Percentiles rank a stretch among this genome's conserved stretches.
These are phyloP conservation scores for Saccharomycopsis sp. DNA, from an alignment of 805 yeast genomes.

Conservation along the genomic window DNA sequence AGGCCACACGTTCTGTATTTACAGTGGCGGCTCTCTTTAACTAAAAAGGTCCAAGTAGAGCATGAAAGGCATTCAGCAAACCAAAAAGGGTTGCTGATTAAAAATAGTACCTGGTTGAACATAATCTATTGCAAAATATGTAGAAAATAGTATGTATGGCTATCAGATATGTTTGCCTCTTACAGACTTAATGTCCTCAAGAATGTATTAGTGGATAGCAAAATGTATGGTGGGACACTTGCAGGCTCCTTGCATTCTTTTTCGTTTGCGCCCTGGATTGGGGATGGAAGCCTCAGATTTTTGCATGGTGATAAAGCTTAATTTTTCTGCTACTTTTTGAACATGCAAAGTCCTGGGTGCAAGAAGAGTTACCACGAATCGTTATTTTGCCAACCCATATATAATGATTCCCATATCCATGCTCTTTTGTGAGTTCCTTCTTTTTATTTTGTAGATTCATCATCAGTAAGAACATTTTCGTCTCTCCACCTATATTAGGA, in stretches of 20 bases:
- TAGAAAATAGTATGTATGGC: too few species aligned
- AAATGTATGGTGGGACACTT: not conserved
- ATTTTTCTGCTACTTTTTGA: not conserved
- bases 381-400: not conserved
- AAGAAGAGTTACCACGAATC: not conserved
- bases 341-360: conserved; percentile 1
- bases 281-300: not conserved
- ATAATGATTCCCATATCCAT: not conserved
- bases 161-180: too few species aligned
- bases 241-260: not conserved
- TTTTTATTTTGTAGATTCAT: not conserved
- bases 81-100: not conserved
- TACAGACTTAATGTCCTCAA: not conserved
- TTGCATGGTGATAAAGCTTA: not conserved
- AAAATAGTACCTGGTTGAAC: not conserved
- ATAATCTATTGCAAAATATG: not conserved
- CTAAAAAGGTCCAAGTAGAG: not conserved
- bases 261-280: conserved; percentile 1
- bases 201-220: not conserved
- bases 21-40: not conserved
- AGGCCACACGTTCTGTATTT: not conserved
- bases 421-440: not conserved
- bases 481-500: not conserved
- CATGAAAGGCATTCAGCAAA: not conserved
- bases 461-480: not conserved